Conservation (phyloP, 2,329 filamentous ascomycete genomes). For the Helotiales sp. region DNA sequence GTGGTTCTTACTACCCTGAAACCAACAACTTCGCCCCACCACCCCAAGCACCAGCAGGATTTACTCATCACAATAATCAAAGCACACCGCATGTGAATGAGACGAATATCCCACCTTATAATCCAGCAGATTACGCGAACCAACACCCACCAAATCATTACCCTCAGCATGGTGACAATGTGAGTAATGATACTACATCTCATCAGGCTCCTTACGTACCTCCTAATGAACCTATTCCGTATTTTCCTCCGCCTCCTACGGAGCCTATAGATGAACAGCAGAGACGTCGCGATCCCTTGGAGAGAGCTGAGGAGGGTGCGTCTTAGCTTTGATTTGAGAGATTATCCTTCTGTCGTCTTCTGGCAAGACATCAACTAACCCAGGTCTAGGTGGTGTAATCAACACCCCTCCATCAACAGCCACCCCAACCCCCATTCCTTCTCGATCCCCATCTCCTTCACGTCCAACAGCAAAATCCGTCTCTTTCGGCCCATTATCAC, state of each 20-base stretch:
- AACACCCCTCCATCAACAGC: conserved; percentile 1
- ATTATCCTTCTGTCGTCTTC: conserved; percentile 1
- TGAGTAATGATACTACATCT: conserved; percentile 31
- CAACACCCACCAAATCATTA: conserved; percentile 24
- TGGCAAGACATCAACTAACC: conserved; percentile 2
- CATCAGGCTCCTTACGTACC: conserved; percentile 11
- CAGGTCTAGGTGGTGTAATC: conserved; percentile 16
- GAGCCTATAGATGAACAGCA: conserved; percentile 26
- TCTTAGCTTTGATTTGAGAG: conserved; percentile 16
- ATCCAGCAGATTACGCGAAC: conserved; percentile 33
- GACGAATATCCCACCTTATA: conserved; percentile 30
- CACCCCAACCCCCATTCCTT: conserved; percentile 15
- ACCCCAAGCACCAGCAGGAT: conserved; percentile 22
- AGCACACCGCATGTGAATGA: conserved; percentile 27
- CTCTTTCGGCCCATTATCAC: conserved; percentile 34
- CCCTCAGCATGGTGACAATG: conserved; percentile 33
- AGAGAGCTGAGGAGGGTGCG: conserved; percentile 31
- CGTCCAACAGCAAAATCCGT: conserved; percentile 30
- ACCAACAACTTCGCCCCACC: conserved; percentile 29
- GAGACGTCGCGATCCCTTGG: conserved; percentile 20
- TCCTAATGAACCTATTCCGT: conserved; percentile 21
- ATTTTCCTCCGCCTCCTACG: conserved; percentile 32
- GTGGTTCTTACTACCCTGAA: conserved; percentile 34
- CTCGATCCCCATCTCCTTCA: conserved; percentile 7
- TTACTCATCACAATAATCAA: conserved; percentile 27